phyloP scores from a whole-genome alignment of 2,329 filamentous ascomycete genomes.

The Colletotrichum tropicicola region DNA sequence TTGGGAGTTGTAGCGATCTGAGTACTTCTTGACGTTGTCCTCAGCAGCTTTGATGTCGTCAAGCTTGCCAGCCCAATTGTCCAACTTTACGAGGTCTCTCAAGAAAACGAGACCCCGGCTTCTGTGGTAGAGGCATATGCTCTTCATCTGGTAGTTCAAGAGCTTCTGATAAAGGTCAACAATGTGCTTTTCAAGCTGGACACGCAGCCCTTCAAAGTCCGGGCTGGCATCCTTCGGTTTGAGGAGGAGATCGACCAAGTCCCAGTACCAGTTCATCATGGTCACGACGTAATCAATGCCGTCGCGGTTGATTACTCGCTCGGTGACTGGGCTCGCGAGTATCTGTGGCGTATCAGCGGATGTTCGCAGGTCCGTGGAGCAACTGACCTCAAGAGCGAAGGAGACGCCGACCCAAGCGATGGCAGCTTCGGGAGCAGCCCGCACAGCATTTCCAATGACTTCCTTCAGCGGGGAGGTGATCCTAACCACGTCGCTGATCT shows the following conservation, averaged over 20 bases:
- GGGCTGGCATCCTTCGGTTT: conserved; percentile 25
- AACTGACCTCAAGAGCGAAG: conserved; percentile 42
- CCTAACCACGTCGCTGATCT: conserved; percentile 35
- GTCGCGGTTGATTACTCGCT: conserved; percentile 39
- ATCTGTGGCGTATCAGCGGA: conserved; percentile 34
- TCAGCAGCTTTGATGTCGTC: not conserved
- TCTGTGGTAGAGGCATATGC: conserved; percentile 39
- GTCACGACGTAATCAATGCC: conserved; percentile 46
- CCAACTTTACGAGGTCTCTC: not conserved
- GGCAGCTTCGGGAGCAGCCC: conserved; percentile 42
- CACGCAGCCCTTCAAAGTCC: conserved; percentile 12
- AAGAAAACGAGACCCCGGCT: not conserved
- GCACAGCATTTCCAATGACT: conserved; percentile 37
- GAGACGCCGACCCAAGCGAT: conserved; percentile 47
- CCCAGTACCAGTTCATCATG: conserved; percentile 49
- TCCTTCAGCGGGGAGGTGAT: conserved; percentile 35
- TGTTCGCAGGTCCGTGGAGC: not conserved
- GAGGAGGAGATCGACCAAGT: conserved; percentile 39
- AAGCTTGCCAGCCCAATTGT: not conserved
- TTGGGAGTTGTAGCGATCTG: too few relatives aligned
- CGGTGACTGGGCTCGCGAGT: conserved; percentile 39
- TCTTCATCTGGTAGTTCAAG: conserved; percentile 51
- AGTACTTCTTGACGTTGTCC: not conserved
- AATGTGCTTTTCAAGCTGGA: conserved; percentile 37
- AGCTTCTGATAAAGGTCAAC: conserved; percentile 47